A percentile compares a stretch with the other conserved stretches of the same genome.
These are phyloP conservation scores for Dictyostelium firmibasis DNA, from an alignment of 78 protist species.

Conservation along the genomic window DNA sequence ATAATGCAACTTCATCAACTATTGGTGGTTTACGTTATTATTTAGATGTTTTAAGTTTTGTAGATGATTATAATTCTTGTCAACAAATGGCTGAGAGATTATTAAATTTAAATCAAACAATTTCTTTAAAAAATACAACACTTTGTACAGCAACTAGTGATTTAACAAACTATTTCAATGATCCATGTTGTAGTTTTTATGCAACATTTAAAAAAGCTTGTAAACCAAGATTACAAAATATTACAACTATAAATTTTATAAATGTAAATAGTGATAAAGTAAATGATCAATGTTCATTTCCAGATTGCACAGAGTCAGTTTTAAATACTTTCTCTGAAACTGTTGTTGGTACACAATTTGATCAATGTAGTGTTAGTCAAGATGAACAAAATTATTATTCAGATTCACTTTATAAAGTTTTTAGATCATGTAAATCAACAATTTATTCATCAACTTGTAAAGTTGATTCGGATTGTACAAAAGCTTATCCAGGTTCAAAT, in stretches of 20 bases:
- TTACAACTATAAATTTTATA: background rate
- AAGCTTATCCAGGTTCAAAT: background rate
- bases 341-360: background rate
- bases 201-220: constrained; percentile 4
- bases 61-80: constrained; percentile 10
- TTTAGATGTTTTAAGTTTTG: background rate
- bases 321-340: background rate
- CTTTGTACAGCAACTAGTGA: background rate
- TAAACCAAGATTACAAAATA: background rate
- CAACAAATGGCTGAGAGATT: background rate
- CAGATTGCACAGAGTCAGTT: constrained; percentile 28
- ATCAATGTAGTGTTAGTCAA: background rate
- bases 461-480: background rate
- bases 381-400: background rate
- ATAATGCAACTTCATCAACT: background rate
- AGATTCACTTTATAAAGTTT: background rate
- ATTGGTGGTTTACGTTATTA: constrained; percentile 9
- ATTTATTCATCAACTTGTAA: background rate
- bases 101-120: background rate
- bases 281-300: background rate
- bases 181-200: constrained; percentile 48
- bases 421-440: constrained; percentile 4
- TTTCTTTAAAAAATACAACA: background rate
- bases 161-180: background rate
- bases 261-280: background rate